A percentile compares a stretch with the other conserved stretches of the same genome.
phyloP scores from a whole-genome alignment of 2,329 filamentous ascomycete genomes.

The Ascochyta pisi region DNA sequence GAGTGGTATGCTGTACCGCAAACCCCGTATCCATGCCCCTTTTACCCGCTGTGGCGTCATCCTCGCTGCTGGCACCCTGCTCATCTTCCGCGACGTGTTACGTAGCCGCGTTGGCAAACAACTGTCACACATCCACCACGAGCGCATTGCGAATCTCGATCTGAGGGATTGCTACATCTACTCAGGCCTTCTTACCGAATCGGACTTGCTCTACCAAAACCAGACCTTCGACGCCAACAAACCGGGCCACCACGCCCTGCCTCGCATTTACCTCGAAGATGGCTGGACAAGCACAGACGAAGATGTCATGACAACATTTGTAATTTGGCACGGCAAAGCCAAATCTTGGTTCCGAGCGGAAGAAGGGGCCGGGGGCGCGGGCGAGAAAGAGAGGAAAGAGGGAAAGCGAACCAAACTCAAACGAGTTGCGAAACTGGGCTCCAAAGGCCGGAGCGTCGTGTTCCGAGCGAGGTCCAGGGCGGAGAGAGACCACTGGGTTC shows the following conservation, averaged over 20 bases:
- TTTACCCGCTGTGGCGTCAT: slow-evolving; percentile 68
- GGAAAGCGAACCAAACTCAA: slow-evolving; percentile 61
- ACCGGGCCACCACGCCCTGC: slow-evolving; percentile 65
- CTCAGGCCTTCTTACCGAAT: slow-evolving; percentile 67
- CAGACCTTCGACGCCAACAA: slow-evolving; percentile 69
- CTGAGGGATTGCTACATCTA: slow-evolving; percentile 71
- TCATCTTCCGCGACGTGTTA: slow-evolving; percentile 68
- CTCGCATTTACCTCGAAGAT: slow-evolving; percentile 66
- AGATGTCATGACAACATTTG: slow-evolving; percentile 71
- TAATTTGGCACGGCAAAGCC: slow-evolving; percentile 68
- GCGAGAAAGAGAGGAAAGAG: slow-evolving; percentile 39
- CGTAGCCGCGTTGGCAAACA: slow-evolving; percentile 62
- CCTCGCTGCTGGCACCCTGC: slow-evolving; percentile 64
- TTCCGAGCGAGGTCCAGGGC: slow-evolving; percentile 70
- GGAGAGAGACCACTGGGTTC: slow-evolving; percentile 72
- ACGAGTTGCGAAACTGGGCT: slow-evolving; percentile 66
- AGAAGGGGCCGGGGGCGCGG: slow-evolving; percentile 41
- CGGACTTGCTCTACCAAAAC: slow-evolving; percentile 68
- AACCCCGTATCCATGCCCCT: slow-evolving; percentile 66
- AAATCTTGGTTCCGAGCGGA: slow-evolving; percentile 62
- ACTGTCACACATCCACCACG: slow-evolving; percentile 67
- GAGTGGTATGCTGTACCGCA: slow-evolving; percentile 68
- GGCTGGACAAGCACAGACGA: slow-evolving; percentile 68
- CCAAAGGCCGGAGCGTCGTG: slow-evolving; percentile 67
- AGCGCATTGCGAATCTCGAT: slow-evolving; percentile 65